Evolutionary conservation across 805 yeast genomes (phyloP).

Genomic region (Pichia cabralensis): DNA sequence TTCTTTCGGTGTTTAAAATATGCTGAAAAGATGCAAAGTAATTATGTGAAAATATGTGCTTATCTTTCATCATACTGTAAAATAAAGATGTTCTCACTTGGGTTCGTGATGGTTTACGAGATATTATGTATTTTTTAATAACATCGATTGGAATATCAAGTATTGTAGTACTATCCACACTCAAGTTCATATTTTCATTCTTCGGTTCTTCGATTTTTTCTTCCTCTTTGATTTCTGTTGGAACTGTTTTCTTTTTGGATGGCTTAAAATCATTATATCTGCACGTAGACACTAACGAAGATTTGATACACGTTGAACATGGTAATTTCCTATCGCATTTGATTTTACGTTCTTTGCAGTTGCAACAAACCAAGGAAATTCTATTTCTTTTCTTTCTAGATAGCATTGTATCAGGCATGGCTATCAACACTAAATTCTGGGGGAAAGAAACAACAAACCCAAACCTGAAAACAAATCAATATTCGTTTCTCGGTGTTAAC

Average conservation of each 20-base stretch:
- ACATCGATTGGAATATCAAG: too few species aligned
- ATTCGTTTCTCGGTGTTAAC: too few species aligned
- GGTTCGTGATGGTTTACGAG: slow-evolving; percentile 7
- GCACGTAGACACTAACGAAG: slow-evolving; percentile 7
- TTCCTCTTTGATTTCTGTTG: too few species aligned
- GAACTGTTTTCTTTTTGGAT: too few species aligned
- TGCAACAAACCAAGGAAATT: slow-evolving; percentile 6
- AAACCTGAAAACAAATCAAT: too few species aligned
- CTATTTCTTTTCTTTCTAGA: slow-evolving; percentile 10
- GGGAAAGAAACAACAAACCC: too few species aligned
- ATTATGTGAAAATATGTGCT: not conserved
- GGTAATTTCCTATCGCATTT: slow-evolving; percentile 13
- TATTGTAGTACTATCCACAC: too few species aligned
- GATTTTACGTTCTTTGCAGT: slow-evolving; percentile 11
- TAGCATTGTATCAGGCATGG: too few species aligned
- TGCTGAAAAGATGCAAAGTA: slow-evolving; percentile 1
- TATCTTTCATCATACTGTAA: not conserved
- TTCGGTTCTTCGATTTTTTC: too few species aligned
- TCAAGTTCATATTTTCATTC: too few species aligned
- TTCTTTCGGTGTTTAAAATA: slow-evolving; percentile 1
- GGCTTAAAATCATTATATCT: slow-evolving; percentile 4
- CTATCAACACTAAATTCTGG: too few species aligned
- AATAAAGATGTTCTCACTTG: not conserved
- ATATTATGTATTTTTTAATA: not conserved
- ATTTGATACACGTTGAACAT: slow-evolving; percentile 9